Evolutionary conservation across 208 protist species (phyloP), one percentile per base, ranked within the genome.

Genomic region (Crithidia brevicula): DNA sequence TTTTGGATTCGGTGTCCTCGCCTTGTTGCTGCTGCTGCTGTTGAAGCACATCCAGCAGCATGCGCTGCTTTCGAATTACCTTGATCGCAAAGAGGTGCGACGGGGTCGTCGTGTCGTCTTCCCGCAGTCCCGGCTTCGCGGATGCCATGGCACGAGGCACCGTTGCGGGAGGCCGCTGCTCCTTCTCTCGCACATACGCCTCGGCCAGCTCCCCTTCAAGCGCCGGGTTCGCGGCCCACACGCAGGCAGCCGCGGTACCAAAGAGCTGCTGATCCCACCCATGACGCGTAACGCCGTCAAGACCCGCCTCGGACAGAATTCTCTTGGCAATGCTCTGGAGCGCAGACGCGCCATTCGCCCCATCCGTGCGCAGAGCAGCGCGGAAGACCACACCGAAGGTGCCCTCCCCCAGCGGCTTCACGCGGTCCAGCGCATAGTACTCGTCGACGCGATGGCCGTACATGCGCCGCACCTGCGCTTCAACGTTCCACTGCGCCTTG

Each of bases 351-450:
- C 15, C 15, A 13, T 13, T 0, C 38, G 54, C 28, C 15, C 27
- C 45, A 16, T 40, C 38, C 3, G 58, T 20, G n/a, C 36, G 45
- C 47, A 88, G 53, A 10, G 79, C 45, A 8, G 64, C 79, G n/a
- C 68, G 61, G 64, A 78, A 81, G n/a, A 89, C 83, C 15, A 66
- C 72, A 38, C 79, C 83, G 47, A 89, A 89, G 6, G 64, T 64
- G 3, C 83, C 83, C 30, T 69, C 34, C 13, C 83, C 83, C 6
- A 89, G 67, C 20, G 78, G 79, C 13, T 46, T 33, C 3, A 33
- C 54, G 4, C 57, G 62, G 60, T 82, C 62, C 15, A 86, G 45
- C 20, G n/a, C 25, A 54, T 89, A 89, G 65, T 71, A 84, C 57
- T 83, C 75, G 27, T 79, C 79, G 9, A 83, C 75, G 27, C 58